Conservation (phyloP, 768 basidiomycete genomes). For the Trametes sanguinea region DNA sequence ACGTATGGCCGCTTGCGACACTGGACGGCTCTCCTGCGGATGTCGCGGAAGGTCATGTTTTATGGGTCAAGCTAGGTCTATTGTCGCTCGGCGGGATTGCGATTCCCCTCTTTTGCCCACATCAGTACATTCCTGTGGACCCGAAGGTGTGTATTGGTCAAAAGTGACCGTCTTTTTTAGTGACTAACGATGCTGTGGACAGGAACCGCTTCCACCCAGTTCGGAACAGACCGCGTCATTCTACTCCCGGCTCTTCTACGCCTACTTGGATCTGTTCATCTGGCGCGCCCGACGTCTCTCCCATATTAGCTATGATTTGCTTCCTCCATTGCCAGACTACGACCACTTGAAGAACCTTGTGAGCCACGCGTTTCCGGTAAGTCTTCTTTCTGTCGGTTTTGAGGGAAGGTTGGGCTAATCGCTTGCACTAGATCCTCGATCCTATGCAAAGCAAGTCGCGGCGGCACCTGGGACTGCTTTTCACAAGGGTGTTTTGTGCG, state of each 20-base stretch:
- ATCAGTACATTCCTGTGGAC: constrained; percentile 44
- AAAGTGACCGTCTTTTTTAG: background rate
- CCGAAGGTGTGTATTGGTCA: constrained; percentile 30
- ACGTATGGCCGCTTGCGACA: constrained; percentile 43
- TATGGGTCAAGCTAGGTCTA: constrained; percentile 41
- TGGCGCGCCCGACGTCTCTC: constrained; percentile 30
- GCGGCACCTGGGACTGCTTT: constrained; percentile 38
- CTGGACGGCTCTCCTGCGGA: constrained; percentile 38
- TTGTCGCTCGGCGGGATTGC: constrained; percentile 38
- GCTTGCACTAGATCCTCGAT: constrained; percentile 30
- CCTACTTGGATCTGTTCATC: constrained; percentile 37
- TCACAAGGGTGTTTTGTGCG: constrained; percentile 34
- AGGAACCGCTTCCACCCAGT: constrained; percentile 26
- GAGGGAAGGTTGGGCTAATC: too few species aligned
- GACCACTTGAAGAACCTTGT: constrained; percentile 31
- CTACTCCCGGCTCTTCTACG: constrained; percentile 39
- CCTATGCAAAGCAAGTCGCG: constrained; percentile 36
- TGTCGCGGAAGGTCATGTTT: constrained; percentile 30
- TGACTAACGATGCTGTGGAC: background rate
- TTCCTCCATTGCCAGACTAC: constrained; percentile 37
- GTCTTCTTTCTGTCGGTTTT: background rate
- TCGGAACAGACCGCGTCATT: constrained; percentile 48
- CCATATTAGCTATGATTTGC: constrained; percentile 31
- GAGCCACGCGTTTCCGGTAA: background rate
- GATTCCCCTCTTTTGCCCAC: constrained; percentile 42